These are phyloP conservation scores for Aspergillus ruber DNA, from an alignment of 2,329 filamentous ascomycete genomes.

Conservation along the genomic window DNA sequence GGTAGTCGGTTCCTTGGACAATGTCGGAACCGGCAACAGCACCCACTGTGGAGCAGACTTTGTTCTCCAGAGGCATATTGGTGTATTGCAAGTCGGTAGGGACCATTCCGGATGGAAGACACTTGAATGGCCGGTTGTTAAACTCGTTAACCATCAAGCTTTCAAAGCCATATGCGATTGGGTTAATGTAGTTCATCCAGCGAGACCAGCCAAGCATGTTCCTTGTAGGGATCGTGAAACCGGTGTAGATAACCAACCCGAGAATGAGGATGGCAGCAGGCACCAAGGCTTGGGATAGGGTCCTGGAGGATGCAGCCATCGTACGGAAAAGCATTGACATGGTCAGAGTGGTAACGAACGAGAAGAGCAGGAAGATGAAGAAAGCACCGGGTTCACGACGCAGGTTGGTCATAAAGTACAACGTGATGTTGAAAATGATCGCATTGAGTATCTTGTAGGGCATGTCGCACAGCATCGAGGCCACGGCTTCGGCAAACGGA, in stretches of 20 bases:
- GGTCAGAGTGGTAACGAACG: constrained; percentile 63
- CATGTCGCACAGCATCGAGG: constrained; percentile 79
- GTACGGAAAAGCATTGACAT: constrained; percentile 86
- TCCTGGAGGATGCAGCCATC: constrained; percentile 69
- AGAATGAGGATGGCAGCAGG: constrained; percentile 48
- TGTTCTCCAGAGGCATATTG: constrained; percentile 27
- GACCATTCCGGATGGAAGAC: constrained; percentile 32
- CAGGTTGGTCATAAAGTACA: constrained; percentile 86
- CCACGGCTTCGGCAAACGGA: constrained; percentile 78
- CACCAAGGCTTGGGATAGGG: constrained; percentile 53
- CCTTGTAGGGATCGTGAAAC: constrained; percentile 38
- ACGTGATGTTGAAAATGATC: constrained; percentile 67
- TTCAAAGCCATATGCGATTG: constrained; percentile 75
- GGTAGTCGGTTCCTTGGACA: constrained; percentile 56
- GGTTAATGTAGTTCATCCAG: constrained; percentile 78
- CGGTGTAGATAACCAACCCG: constrained; percentile 44
- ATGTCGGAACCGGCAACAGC: constrained; percentile 45
- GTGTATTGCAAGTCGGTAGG: constrained; percentile 29
- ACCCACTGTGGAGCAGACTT: constrained; percentile 56
- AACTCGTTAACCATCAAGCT: constrained; percentile 81
- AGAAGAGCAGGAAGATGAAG: constrained; percentile 79
- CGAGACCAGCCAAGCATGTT: constrained; percentile 74
- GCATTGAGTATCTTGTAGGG: constrained; percentile 74
- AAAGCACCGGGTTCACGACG: constrained; percentile 67
- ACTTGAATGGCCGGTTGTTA: constrained; percentile 53